Evolutionary conservation across 345 rosid genomes (phyloP), one percentile per base, ranked within the genome.

Genomic region (Gynandropsis gynandra): DNA sequence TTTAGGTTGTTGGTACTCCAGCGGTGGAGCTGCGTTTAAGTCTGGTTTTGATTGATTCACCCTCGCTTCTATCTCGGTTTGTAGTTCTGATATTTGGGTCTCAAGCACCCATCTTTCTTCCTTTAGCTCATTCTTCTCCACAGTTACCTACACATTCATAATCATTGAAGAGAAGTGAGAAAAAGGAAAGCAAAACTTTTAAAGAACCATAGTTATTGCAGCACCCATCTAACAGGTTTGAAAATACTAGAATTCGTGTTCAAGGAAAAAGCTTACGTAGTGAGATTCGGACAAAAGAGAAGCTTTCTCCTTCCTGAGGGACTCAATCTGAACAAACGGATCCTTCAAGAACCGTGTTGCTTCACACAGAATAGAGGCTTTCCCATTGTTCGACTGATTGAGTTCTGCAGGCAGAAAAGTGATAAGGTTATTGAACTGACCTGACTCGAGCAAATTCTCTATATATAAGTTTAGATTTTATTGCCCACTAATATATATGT

Each of bases 41-140:
- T 82, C 82, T 0, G 76, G 83, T 58, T 76, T 87, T 10, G 80
- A 69, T 32, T 57, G 69, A 5, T 68, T 73, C 16, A 32, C 50
- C 59, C 73, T 74, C 3, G 76, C 70, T 67, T 58, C 66, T 9
- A 87, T 46, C 74, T 82, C 89, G 4, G 40, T 60, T 53, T 59
- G 76, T 64, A 92, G 63, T 32, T 56, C 67, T 46, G 53, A 71
- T 38, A 92, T 81, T 68, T 82, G 86, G 24, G 62, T 61, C 77
- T 78, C 81, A 1, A 92, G 73, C 21, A 64, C 76, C 40, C 79
- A 74, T 41, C 72, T 92, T 69, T 92, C 98, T 67, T 85, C 98
- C 71, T 64, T 67, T 19, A 92, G 76, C 61, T 92, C 98, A 38
- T 79, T 81, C 55, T 72, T 92, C 81, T 92, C 98, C 6, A 71